phyloP scores from a whole-genome alignment of 2,329 filamentous ascomycete genomes.

The Xylariaceae sp. region DNA sequence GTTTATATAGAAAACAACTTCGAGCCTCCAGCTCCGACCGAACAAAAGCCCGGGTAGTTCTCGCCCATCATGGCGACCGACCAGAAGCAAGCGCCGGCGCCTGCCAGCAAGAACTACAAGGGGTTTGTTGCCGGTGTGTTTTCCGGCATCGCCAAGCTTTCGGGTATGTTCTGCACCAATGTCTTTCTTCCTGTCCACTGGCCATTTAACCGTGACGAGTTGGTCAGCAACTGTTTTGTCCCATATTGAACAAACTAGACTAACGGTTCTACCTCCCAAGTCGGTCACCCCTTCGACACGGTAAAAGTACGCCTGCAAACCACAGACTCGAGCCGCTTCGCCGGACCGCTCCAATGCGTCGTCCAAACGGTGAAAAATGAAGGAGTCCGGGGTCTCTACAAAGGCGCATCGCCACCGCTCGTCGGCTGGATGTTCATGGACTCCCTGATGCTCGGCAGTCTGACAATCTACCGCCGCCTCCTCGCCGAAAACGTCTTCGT shows the following conservation, averaged over 20 bases:
- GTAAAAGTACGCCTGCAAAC: slow-evolving; percentile 96
- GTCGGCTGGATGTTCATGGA: slow-evolving; percentile 99
- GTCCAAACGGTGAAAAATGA: slow-evolving; percentile 82
- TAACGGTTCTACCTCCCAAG: slow-evolving; percentile 21
- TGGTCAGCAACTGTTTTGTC: background rate
- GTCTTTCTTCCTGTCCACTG: background rate
- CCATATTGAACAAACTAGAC: background rate
- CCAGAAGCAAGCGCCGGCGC: slow-evolving; percentile 35
- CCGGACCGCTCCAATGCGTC: slow-evolving; percentile 81
- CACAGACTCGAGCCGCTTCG: slow-evolving; percentile 72
- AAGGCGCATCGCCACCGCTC: slow-evolving; percentile 86
- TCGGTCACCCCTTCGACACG: slow-evolving; percentile 83
- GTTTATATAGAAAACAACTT: too few species aligned
- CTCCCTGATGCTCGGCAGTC: slow-evolving; percentile 80
- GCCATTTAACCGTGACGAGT: background rate
- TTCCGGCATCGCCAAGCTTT: slow-evolving; percentile 86
- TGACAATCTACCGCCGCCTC: slow-evolving; percentile 85
- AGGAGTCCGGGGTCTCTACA: slow-evolving; percentile 83
- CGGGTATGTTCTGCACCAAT: slow-evolving; percentile 55
- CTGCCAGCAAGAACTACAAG: slow-evolving; percentile 64
- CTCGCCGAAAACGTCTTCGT: slow-evolving; percentile 78
- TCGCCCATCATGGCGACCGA: slow-evolving; percentile 26
- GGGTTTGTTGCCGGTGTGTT: slow-evolving; percentile 98
- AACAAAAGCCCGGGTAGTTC: too few species aligned
- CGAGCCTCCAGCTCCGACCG: too few species aligned